A percentile compares a stretch with the other conserved stretches of the same genome.
phyloP scores from a whole-genome alignment of 352 stramenopile species.

The Globisporangium apiculatum region DNA sequence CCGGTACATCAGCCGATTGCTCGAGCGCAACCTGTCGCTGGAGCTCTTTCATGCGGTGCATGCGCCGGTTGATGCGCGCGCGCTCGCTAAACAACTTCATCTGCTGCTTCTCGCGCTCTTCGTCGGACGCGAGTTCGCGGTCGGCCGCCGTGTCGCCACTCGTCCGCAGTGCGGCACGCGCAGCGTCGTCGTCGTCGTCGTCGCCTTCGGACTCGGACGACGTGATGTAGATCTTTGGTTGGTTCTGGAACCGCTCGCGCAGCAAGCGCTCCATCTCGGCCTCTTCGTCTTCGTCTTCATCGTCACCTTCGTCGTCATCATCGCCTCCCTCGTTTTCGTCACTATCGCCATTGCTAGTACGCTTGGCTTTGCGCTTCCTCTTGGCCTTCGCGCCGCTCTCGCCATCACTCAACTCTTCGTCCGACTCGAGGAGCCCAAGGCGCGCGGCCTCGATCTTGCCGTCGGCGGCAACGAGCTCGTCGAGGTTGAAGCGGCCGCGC shows the following conservation, averaged over 20 bases:
- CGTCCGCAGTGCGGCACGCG: slow-evolving; percentile 12
- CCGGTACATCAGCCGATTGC: slow-evolving; percentile 2
- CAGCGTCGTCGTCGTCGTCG: slow-evolving; percentile 24
- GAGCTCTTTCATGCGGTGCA: slow-evolving; percentile 82
- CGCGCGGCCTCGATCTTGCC: slow-evolving; percentile 74
- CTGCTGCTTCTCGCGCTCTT: slow-evolving; percentile 74
- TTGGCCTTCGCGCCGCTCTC: slow-evolving; percentile 27
- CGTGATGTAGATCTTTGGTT: slow-evolving; percentile 84
- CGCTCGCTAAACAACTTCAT: slow-evolving; percentile 84
- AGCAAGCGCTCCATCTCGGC: slow-evolving; percentile 76
- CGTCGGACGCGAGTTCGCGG: slow-evolving; percentile 62
- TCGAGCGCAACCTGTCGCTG: slow-evolving; percentile 54
- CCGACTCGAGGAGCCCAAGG: slow-evolving; percentile 68
- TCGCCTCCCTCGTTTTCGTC: slow-evolving; percentile 22
- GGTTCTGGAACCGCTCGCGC: slow-evolving; percentile 60
- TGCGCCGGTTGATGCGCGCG: slow-evolving; percentile 74
- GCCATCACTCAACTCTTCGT: slow-evolving; percentile 65
- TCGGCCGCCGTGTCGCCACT: slow-evolving; percentile 20
- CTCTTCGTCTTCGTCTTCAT: slow-evolving; percentile 59
- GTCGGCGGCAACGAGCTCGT: slow-evolving; percentile 76
- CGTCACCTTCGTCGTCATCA: slow-evolving; percentile 20
- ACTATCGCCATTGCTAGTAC: slow-evolving; percentile 11
- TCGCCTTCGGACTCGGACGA: slow-evolving; percentile 77
- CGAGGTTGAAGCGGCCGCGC: slow-evolving; percentile 76
- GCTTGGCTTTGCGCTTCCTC: slow-evolving; percentile 20